Conservation (phyloP, 2,329 filamentous ascomycete species). For the Arthroderma uncinatum region DNA sequence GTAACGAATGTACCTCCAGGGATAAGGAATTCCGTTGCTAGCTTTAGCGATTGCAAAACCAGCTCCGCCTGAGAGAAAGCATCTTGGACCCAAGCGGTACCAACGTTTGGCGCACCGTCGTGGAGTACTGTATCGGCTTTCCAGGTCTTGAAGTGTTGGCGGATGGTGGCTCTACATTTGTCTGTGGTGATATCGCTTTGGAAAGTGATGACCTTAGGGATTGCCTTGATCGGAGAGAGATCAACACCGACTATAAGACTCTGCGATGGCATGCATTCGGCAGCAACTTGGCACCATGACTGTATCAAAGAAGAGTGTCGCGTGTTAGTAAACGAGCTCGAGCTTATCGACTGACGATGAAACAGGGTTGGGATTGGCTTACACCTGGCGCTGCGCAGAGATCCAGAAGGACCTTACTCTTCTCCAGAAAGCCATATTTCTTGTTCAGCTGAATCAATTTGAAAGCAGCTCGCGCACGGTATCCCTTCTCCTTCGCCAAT, state of each 20-base stretch:
- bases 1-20: constrained; percentile 91
- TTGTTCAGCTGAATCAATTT: constrained; percentile 98
- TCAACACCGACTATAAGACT: constrained; percentile 92
- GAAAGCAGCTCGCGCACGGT: constrained; percentile 89
- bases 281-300: constrained; percentile 94
- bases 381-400: constrained; percentile 92
- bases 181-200: constrained; percentile 97
- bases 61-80: constrained; percentile 96
- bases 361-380: constrained; percentile 28
- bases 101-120: constrained; percentile 94
- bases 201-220: constrained; percentile 86
- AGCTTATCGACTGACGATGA: not conserved
- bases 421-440: constrained; percentile 96
- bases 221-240: constrained; percentile 87
- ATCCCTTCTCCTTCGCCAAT: constrained; percentile 96
- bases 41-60: constrained; percentile 76
- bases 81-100: constrained; percentile 96
- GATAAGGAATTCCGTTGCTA: constrained; percentile 84
- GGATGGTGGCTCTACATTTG: constrained; percentile 82
- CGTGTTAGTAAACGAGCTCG: constrained; percentile 19
- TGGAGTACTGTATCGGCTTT: constrained; percentile 93
- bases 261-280: constrained; percentile 83
- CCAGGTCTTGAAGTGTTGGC: constrained; percentile 85
- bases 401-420: constrained; percentile 92
- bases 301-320: constrained; percentile 23